Conservation (phyloP, 1,139 yeast species). For the Taphrina flavorubra region DNA sequence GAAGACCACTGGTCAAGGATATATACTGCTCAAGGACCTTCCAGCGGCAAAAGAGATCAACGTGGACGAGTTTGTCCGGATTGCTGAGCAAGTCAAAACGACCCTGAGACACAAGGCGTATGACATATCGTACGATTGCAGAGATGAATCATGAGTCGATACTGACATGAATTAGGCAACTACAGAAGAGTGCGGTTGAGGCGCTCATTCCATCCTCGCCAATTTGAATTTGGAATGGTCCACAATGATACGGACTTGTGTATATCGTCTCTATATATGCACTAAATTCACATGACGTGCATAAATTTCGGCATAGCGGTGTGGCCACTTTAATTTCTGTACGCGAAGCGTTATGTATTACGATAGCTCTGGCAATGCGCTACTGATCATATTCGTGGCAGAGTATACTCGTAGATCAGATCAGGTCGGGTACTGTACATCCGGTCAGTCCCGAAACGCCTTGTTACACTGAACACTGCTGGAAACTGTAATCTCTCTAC, state of each 20-base stretch:
- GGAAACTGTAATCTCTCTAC: too few species aligned
- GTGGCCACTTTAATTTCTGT: too few species aligned
- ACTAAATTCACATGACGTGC: neutral
- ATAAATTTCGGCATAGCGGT: too few species aligned
- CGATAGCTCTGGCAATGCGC: too few species aligned
- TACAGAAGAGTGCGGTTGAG: constrained; percentile 9
- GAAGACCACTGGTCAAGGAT: constrained; percentile 54
- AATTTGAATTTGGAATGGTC: neutral
- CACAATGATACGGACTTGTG: neutral
- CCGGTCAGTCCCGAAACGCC: too few species aligned
- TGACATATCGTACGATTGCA: neutral
- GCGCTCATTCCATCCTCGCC: constrained; percentile 1
- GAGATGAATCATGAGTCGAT: neutral
- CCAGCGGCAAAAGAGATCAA: constrained; percentile 45
- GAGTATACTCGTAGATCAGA: too few species aligned
- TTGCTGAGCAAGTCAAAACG: constrained; percentile 16
- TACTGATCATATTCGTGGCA: too few species aligned
- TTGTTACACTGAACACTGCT: too few species aligned
- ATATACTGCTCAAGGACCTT: constrained; percentile 57
- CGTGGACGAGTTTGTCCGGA: constrained; percentile 28
- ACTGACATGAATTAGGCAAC: neutral
- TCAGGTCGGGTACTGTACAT: too few species aligned
- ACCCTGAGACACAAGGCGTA: constrained; percentile 18
- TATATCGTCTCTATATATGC: neutral
- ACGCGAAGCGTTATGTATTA: too few species aligned